These are phyloP conservation scores for Raddia guianensis DNA, from an alignment of 176 grass and related monocot species.

Conservation along the genomic window DNA sequence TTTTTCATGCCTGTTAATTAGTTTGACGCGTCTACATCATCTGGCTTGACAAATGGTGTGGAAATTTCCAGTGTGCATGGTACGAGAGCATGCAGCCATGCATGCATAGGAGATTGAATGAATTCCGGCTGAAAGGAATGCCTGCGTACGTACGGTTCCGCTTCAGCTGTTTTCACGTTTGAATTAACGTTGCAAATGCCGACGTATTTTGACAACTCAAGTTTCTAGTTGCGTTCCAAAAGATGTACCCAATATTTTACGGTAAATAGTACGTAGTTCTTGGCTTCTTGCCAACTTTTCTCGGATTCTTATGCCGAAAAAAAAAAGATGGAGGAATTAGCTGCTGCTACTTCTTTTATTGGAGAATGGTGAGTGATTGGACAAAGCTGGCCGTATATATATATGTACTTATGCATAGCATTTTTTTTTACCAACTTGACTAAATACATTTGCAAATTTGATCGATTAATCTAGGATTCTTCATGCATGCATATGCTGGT, in stretches of 20 bases:
- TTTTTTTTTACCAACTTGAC: conserved; percentile 14
- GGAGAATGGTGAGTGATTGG: neutral
- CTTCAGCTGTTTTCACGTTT: conserved; percentile 37
- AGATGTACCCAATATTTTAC: neutral
- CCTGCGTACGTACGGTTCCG: neutral
- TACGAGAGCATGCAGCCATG: neutral
- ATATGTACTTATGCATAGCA: too few relatives aligned
- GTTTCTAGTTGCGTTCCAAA: neutral
- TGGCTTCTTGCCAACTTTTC: conserved; percentile 9
- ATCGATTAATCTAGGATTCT: neutral
- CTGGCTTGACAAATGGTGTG: neutral
- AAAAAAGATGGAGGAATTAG: neutral
- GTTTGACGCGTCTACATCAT: neutral
- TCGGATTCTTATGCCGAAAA: neutral
- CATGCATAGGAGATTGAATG: too few relatives aligned
- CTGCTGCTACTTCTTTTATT: neutral
- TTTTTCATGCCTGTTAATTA: neutral
- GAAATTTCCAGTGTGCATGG: neutral
- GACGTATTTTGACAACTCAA: neutral
- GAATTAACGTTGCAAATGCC: neutral
- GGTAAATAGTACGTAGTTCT: neutral
- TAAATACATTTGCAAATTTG: conserved; percentile 13
- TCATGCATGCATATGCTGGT: conserved; percentile 12
- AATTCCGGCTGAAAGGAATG: neutral
- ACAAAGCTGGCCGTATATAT: neutral